These are phyloP conservation scores for Candida peoriensis DNA, from an alignment of 805 yeast genomes.

Conservation along the genomic window DNA sequence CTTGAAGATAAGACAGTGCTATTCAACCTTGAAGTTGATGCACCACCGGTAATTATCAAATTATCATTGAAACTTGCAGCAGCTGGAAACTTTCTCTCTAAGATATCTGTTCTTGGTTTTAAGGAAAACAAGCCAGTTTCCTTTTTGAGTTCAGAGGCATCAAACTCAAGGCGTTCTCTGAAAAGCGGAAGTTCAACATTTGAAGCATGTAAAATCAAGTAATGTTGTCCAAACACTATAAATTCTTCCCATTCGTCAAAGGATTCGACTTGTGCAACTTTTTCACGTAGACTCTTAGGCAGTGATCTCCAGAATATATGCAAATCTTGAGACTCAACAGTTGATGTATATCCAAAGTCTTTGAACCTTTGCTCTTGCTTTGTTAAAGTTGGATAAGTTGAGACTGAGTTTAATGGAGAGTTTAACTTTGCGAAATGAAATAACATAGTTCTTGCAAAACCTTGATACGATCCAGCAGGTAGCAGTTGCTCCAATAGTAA, in stretches of 20 bases:
- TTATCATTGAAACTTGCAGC: slow-evolving; percentile 7
- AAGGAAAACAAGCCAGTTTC: too few species aligned
- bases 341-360: slow-evolving; percentile 36
- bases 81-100: slow-evolving; percentile 14
- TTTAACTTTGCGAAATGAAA: slow-evolving; percentile 60
- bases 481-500: slow-evolving; percentile 65
- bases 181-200: slow-evolving; percentile 23
- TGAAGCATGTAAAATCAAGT: slow-evolving; percentile 61
- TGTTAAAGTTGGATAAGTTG: slow-evolving; percentile 43
- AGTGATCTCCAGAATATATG: slow-evolving; percentile 55
- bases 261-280: slow-evolving; percentile 50
- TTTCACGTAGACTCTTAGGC: slow-evolving; percentile 30
- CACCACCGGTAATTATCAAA: slow-evolving; percentile 32
- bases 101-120: slow-evolving; percentile 3
- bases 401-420: slow-evolving; percentile 66
- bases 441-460: slow-evolving; percentile 73
- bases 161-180: neutral
- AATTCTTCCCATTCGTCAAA: slow-evolving; percentile 88
- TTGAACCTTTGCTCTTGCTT: slow-evolving; percentile 49
- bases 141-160: neutral
- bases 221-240: slow-evolving; percentile 69
- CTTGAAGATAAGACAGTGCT: slow-evolving; percentile 7
- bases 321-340: slow-evolving; percentile 49
- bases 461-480: slow-evolving; percentile 57
- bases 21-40: slow-evolving; percentile 25